A percentile compares a stretch with the other conserved stretches of the same genome.
Evolutionary conservation across 1,139 yeast species (phyloP).

Genomic region (Candida labiduridarum): DNA sequence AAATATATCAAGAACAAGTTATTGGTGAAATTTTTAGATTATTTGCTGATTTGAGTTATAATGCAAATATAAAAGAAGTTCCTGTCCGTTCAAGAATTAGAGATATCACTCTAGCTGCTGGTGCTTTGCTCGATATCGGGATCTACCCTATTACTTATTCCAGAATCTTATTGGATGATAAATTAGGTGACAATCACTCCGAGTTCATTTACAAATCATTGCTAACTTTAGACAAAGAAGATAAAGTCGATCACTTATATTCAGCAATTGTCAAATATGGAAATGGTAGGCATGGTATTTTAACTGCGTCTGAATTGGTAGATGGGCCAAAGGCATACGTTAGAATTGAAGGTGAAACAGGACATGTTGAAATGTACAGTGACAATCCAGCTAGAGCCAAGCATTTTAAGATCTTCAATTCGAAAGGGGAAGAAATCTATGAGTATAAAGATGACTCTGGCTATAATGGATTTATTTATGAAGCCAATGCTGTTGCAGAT

Average conservation of each 20-base stretch:
- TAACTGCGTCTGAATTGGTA: conserved; percentile 34
- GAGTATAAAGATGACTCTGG: conserved; percentile 32
- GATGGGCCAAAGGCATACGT: conserved; percentile 34
- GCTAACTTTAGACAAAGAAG: conserved; percentile 31
- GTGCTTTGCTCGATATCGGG: conserved; percentile 63
- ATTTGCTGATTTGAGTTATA: conserved; percentile 40
- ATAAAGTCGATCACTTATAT: conserved; percentile 39
- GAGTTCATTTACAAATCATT: conserved; percentile 33
- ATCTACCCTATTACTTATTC: conserved; percentile 57
- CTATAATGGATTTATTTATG: conserved; percentile 50
- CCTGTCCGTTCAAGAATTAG: conserved; percentile 35
- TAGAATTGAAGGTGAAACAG: conserved; percentile 43
- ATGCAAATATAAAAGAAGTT: conserved; percentile 30
- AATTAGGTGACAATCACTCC: conserved; percentile 28
- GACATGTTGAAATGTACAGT: conserved; percentile 35
- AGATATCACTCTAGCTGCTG: conserved; percentile 56
- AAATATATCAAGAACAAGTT: conserved; percentile 45
- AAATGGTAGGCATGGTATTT: conserved; percentile 38
- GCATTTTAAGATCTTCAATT: conserved; percentile 30
- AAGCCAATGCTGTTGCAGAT: conserved; percentile 53
- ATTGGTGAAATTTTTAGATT: conserved; percentile 52
- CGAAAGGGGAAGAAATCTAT: conserved; percentile 22
- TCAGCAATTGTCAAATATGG: conserved; percentile 36
- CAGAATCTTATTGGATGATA: conserved; percentile 40
- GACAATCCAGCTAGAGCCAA: conserved; percentile 38